Evolutionary conservation across 352 stramenopile species (phyloP).

Genomic region (Phytopythium montanum): DNA sequence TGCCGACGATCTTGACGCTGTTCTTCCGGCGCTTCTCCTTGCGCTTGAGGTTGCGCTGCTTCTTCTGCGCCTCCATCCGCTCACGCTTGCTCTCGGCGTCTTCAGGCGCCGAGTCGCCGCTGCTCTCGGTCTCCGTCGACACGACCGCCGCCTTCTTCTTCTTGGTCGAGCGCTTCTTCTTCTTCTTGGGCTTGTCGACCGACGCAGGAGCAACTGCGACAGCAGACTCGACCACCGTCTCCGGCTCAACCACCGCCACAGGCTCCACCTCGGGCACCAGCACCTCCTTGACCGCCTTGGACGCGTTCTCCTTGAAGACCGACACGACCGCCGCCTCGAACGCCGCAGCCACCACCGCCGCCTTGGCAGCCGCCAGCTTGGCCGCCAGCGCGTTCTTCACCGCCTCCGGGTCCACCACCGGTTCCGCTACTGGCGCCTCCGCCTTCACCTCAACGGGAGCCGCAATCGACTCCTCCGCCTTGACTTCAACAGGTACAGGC

Average conservation of each 20-base stretch:
- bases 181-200: constrained; percentile 30
- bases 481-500: background rate
- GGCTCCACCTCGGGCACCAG: background rate
- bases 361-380: constrained; percentile 25
- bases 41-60: constrained; percentile 59
- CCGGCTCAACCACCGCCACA: constrained; percentile 14
- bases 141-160: constrained; percentile 20
- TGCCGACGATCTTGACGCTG: constrained; percentile 42
- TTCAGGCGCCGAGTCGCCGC: constrained; percentile 29
- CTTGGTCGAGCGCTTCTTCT: constrained; percentile 28
- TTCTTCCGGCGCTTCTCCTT: constrained; percentile 82
- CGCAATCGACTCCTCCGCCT: constrained; percentile 2
- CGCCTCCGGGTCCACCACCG: constrained; percentile 1
- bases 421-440: background rate
- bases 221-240: constrained; percentile 20
- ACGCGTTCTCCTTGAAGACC: constrained; percentile 26
- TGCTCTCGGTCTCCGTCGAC: constrained; percentile 21
- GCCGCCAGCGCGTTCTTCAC: constrained; percentile 7
- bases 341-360: constrained; percentile 22
- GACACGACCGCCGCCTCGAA: constrained; percentile 22
- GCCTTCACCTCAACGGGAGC: background rate
- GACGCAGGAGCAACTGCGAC: constrained; percentile 2
- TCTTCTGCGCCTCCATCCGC: constrained; percentile 59
- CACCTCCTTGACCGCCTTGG: constrained; percentile 11
- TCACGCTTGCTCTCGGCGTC: constrained; percentile 22